These are phyloP conservation scores for Aurifilum marmelostoma DNA, from an alignment of 2,329 filamentous ascomycete genomes.

Conservation along the genomic window DNA sequence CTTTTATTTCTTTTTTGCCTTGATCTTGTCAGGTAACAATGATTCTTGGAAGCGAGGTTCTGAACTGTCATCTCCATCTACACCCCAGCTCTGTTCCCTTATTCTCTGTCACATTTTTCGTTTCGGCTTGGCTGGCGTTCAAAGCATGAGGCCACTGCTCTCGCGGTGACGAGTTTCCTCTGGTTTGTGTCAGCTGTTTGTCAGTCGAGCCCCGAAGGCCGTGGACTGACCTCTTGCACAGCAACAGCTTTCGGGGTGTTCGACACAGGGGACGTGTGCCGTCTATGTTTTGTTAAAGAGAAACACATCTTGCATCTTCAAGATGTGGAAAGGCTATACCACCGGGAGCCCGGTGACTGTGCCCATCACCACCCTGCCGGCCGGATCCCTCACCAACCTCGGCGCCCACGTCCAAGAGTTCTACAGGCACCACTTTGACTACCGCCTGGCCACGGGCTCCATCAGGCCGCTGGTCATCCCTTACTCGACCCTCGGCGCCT, in stretches of 20 bases:
- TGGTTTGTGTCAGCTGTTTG: too few species aligned
- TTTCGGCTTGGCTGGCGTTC: too few species aligned
- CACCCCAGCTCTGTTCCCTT: too few species aligned
- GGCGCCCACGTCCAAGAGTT: slow-evolving; percentile 20
- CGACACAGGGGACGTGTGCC: too few species aligned
- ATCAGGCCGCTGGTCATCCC: slow-evolving; percentile 56
- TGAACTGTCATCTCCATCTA: too few species aligned
- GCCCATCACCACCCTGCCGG: slow-evolving; percentile 6
- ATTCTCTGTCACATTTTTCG: too few species aligned
- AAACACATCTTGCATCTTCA: not conserved
- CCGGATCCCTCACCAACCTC: slow-evolving; percentile 15
- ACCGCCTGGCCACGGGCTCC: slow-evolving; percentile 42
- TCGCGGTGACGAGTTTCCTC: too few species aligned
- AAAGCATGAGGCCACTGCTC: too few species aligned
- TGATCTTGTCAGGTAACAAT: not conserved
- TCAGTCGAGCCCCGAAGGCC: too few species aligned
- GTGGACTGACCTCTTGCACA: too few species aligned
- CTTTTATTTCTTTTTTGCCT: not conserved
- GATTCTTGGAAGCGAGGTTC: not conserved
- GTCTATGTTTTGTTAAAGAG: too few species aligned
- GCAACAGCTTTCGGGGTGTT: too few species aligned
- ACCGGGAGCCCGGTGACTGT: not conserved
- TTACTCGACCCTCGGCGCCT: slow-evolving; percentile 50
- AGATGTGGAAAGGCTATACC: slow-evolving; percentile 20
- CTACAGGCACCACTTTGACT: slow-evolving; percentile 33